phyloP scores from a whole-genome alignment of 495 filamentous ascomycete genomes.

The Penicillium roqueforti region DNA sequence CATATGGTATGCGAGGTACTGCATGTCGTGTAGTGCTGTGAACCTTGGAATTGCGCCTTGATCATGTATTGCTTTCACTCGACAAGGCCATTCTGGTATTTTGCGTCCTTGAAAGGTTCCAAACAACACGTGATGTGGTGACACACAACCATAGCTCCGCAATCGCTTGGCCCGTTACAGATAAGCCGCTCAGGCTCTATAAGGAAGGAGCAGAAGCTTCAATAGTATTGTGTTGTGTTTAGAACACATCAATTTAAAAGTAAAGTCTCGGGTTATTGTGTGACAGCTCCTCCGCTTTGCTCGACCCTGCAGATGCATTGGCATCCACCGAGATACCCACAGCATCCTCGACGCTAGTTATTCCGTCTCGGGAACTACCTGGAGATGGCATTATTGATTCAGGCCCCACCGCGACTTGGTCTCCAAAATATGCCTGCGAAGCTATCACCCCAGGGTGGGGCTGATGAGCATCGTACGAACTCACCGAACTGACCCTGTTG shows the following conservation, averaged over 20 bases:
- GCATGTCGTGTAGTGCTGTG: background rate
- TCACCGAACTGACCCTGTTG: conserved; percentile 1
- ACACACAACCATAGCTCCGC: too few relatives aligned
- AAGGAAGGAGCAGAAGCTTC: background rate
- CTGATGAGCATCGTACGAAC: conserved; percentile 12
- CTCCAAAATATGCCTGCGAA: conserved; percentile 9
- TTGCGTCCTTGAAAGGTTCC: too few relatives aligned
- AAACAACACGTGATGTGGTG: background rate
- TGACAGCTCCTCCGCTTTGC: conserved; percentile 19
- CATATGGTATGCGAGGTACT: background rate
- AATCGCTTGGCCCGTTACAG: conserved; percentile 19
- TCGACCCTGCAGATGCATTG: background rate
- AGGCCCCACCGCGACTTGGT: conserved; percentile 2
- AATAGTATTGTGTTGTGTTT: background rate
- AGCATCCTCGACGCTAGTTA: conserved; percentile 1
- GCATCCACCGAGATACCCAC: background rate
- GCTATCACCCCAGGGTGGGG: conserved; percentile 2
- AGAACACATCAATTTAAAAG: conserved; percentile 12
- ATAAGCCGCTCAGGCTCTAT: conserved; percentile 10
- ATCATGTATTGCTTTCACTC: background rate
- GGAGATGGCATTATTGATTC: conserved; percentile 10
- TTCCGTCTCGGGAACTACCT: background rate
- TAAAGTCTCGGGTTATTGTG: conserved; percentile 21
- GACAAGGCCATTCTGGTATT: background rate
- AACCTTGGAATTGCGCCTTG: background rate